phyloP scores from a whole-genome alignment of 2,329 filamentous ascomycete genomes.

The Diplodia corticola region DNA sequence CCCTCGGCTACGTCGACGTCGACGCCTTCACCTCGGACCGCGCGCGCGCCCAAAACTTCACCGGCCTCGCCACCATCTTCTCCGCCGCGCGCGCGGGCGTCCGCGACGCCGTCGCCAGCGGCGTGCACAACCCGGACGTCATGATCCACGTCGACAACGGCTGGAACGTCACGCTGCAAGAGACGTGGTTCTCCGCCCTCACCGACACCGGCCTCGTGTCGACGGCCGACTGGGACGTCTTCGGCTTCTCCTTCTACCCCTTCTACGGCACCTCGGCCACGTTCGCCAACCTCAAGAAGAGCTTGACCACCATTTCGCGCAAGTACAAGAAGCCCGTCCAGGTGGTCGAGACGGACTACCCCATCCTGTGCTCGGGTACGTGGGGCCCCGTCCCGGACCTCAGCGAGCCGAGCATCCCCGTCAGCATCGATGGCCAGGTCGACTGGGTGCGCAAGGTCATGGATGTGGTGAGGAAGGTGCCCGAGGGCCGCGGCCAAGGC shows the following conservation, averaged over 20 bases:
- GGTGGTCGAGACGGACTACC: conserved; percentile 72
- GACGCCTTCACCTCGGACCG: conserved; percentile 45
- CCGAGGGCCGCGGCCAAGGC: conserved; percentile 52
- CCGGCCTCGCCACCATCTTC: conserved; percentile 64
- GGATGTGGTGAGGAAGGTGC: conserved; percentile 54
- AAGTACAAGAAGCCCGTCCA: conserved; percentile 66
- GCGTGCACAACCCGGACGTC: conserved; percentile 59
- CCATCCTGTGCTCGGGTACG: conserved; percentile 59
- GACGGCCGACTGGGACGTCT: conserved; percentile 65
- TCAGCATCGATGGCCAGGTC: conserved; percentile 63
- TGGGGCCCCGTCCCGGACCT: conserved; percentile 43
- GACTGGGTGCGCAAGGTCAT: conserved; percentile 63
- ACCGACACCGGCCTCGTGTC: conserved; percentile 59
- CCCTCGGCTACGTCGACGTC: conserved; percentile 52
- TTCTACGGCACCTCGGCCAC: conserved; percentile 65
- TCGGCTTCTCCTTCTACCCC: conserved; percentile 73
- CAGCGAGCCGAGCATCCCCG: conserved; percentile 61
- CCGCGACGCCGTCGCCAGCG: conserved; percentile 59
- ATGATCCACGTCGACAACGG: conserved; percentile 76
- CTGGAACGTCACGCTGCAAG: conserved; percentile 67
- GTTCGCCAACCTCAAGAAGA: conserved; percentile 56
- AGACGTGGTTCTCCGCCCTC: conserved; percentile 51
- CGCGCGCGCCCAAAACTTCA: conserved; percentile 42
- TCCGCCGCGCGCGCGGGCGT: conserved; percentile 65
- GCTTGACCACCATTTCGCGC: conserved; percentile 59